Percentiles rank a stretch among this genome's conserved stretches.
These are phyloP conservation scores for Blepharisma undulans DNA, from an alignment of 169 alveolate genomes.

Conservation along the genomic window DNA sequence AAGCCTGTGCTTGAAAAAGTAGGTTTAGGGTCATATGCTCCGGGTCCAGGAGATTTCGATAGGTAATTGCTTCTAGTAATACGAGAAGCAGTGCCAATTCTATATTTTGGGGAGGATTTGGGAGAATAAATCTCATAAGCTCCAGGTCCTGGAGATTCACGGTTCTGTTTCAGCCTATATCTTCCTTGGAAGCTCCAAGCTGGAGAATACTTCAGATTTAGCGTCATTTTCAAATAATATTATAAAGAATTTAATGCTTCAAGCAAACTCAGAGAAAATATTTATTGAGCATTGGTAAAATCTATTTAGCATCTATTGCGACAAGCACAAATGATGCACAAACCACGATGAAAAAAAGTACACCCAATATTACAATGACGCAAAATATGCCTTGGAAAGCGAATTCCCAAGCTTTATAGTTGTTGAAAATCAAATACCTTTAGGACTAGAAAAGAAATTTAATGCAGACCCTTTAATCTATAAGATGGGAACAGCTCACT, in stretches of 20 bases:
- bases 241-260: not conserved
- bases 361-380: not conserved
- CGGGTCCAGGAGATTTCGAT: not conserved
- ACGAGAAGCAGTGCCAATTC: not conserved
- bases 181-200: conserved; percentile 3
- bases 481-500: not conserved
- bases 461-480: not conserved
- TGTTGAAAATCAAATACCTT: conserved; percentile 5
- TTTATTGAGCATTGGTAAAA: conserved; percentile 3
- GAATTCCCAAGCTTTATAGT: not conserved
- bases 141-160: conserved; percentile 26
- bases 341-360: conserved; percentile 28
- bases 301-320: not conserved
- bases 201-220: not conserved
- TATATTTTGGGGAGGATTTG: not conserved
- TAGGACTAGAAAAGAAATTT: not conserved
- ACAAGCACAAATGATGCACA: conserved; percentile 22
- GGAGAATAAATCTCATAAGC: not conserved
- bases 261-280: not conserved
- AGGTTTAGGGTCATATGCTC: not conserved
- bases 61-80: not conserved
- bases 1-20: not conserved
- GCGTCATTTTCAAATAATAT: not conserved
- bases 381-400: not conserved
- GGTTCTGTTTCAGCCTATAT: not conserved